Evolutionary conservation across 176 grass and related monocot species (phyloP).

Genomic region (Zoysia pacifica): DNA sequence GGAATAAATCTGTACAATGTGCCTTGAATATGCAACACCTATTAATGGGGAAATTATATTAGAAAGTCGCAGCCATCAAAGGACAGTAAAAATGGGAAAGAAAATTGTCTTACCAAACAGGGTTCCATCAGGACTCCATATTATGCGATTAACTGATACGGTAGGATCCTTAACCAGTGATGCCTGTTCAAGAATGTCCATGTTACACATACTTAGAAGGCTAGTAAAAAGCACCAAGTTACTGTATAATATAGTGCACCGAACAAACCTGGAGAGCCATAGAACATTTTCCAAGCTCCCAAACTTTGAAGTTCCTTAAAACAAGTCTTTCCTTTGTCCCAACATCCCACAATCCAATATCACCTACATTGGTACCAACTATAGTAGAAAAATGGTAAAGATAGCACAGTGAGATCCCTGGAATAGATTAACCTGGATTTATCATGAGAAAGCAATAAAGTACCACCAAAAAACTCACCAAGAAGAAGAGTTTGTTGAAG

Average conservation of each 20-base stretch:
- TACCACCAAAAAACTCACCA: constrained; percentile 50
- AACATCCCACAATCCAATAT: constrained; percentile 98
- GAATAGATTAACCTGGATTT: not conserved
- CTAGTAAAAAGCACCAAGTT: constrained; percentile 8
- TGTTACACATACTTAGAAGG: constrained; percentile 13
- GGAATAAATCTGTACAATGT: constrained; percentile 98
- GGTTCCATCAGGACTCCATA: constrained; percentile 93
- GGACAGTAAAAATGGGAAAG: not conserved
- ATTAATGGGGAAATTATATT: constrained; percentile 20
- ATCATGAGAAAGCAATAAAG: constrained; percentile 28
- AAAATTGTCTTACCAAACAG: constrained; percentile 75
- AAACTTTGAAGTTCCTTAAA: constrained; percentile 93
- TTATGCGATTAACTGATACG: constrained; percentile 92
- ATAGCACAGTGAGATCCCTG: constrained; percentile 29
- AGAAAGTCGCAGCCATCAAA: constrained; percentile 29
- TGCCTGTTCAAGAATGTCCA: constrained; percentile 50
- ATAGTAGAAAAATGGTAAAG: constrained; percentile 33
- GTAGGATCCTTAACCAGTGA: constrained; percentile 84
- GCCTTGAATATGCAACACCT: constrained; percentile 99
- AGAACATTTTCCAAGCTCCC: constrained; percentile 85
- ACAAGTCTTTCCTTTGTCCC: constrained; percentile 80
- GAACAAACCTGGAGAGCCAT: constrained; percentile 81
- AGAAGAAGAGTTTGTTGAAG: constrained; percentile 90
- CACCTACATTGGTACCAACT: constrained; percentile 99
- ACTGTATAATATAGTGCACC: constrained; percentile 15